phyloP scores from a whole-genome alignment of 371 early-diverging fungal species.

The Syncephalastrum contaminatum region DNA sequence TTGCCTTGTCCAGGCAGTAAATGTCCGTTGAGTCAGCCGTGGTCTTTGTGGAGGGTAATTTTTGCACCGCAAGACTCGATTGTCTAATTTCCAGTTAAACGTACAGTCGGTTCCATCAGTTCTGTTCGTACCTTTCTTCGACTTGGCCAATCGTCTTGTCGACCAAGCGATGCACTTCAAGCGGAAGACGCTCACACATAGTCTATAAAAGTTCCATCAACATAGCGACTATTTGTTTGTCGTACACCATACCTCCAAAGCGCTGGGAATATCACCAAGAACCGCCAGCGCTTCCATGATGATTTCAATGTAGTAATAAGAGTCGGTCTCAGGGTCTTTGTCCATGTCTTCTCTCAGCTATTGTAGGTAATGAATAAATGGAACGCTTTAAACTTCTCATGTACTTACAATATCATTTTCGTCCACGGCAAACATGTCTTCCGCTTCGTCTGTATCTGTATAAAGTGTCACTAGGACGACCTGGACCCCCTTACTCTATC shows the following conservation, averaged over 20 bases:
- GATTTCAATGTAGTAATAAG: slow-evolving; percentile 85
- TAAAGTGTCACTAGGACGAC: background rate
- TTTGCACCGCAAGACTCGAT: background rate
- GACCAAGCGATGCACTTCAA: slow-evolving; percentile 85
- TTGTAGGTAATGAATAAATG: background rate
- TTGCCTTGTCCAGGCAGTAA: slow-evolving; percentile 49
- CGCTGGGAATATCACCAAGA: slow-evolving; percentile 77
- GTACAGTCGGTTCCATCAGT: background rate
- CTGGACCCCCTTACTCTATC: background rate
- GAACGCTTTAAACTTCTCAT: background rate
- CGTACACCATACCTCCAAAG: slow-evolving; percentile 59
- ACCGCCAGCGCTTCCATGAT: slow-evolving; percentile 80
- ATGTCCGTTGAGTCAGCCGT: slow-evolving; percentile 33
- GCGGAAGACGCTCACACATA: slow-evolving; percentile 68
- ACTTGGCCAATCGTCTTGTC: slow-evolving; percentile 87
- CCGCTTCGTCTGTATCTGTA: slow-evolving; percentile 3
- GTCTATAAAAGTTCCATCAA: slow-evolving; percentile 31
- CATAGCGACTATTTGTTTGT: background rate
- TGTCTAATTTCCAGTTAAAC: background rate
- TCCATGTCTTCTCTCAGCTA: slow-evolving; percentile 74
- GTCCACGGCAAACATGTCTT: slow-evolving; percentile 40
- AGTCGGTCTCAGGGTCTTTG: slow-evolving; percentile 86
- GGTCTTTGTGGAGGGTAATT: slow-evolving; percentile 9
- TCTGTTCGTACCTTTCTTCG: slow-evolving; percentile 63
- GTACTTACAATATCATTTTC: slow-evolving; percentile 38